Evolutionary conservation across 2,329 filamentous ascomycete genomes (phyloP).

Genomic region (Gnomoniopsis smithogilvyi): DNA sequence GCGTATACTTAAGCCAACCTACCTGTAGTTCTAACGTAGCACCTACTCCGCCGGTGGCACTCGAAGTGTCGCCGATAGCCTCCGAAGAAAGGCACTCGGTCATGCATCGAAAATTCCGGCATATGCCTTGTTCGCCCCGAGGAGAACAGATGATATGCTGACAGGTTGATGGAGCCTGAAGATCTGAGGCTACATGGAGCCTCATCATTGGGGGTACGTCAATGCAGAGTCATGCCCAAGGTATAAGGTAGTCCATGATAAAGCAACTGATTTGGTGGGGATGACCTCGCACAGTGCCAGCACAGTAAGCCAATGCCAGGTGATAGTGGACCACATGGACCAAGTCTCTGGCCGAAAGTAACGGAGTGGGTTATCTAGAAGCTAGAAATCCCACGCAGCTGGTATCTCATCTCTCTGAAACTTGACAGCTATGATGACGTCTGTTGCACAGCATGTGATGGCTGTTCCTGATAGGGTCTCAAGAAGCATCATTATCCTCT

Average conservation of each 20-base stretch:
- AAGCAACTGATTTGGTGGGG: conserved; percentile 2
- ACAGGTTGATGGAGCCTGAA: not conserved
- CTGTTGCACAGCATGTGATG: too few species aligned
- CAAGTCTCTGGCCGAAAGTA: conserved; percentile 1
- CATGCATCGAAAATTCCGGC: conserved; percentile 15
- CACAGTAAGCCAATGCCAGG: conserved; percentile 17
- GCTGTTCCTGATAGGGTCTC: too few species aligned
- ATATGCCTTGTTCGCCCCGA: not conserved
- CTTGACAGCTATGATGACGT: not conserved
- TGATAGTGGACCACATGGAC: conserved; percentile 12
- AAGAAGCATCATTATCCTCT: too few species aligned
- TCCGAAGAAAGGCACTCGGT: conserved; percentile 1
- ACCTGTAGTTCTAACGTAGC: not conserved
- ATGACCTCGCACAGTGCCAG: conserved; percentile 16
- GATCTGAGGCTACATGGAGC: conserved; percentile 2
- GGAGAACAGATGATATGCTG: not conserved
- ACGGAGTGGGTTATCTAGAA: not conserved
- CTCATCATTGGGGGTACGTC: conserved; percentile 4
- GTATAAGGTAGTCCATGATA: conserved; percentile 1
- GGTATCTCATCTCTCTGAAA: not conserved
- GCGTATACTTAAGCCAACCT: conserved; percentile 12
- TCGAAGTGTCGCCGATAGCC: conserved; percentile 7
- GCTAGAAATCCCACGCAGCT: not conserved
- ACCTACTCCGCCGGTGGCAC: not conserved
- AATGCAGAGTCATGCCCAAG: conserved; percentile 6